Evolutionary conservation across 805 yeast species (phyloP).

Genomic region (Kodamaea restingae): DNA sequence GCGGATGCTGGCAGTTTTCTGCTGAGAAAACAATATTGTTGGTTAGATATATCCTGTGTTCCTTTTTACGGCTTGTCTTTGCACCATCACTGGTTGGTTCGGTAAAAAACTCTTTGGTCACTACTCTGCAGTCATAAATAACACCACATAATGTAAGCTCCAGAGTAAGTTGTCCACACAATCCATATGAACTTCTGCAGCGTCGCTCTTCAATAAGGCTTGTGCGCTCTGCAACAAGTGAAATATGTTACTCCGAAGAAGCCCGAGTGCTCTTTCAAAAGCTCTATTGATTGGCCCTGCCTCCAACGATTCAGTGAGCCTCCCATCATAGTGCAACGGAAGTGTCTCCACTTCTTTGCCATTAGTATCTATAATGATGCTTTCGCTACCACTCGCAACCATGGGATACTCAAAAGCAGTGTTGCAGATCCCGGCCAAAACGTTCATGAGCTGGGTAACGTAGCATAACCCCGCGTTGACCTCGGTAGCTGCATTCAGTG

Average conservation of each 20-base stretch:
- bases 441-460: constrained; percentile 25
- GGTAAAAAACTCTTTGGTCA: no score
- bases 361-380: constrained; percentile 23
- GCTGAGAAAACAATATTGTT: no score
- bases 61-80: no score
- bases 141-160: constrained; percentile 34
- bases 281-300: constrained; percentile 16
- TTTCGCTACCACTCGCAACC: constrained; percentile 17
- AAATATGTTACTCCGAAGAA: constrained; percentile 30
- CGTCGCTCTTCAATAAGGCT: constrained; percentile 9
- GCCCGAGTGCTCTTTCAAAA: constrained; percentile 31
- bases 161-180: constrained; percentile 39
- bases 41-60: background rate
- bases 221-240: constrained; percentile 20
- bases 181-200: constrained; percentile 31
- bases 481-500: constrained; percentile 14
- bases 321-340: constrained; percentile 28
- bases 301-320: constrained; percentile 15
- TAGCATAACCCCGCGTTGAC: constrained; percentile 32
- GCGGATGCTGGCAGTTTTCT: no score
- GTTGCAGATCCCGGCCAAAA: constrained; percentile 24
- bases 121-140: constrained; percentile 28
- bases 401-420: constrained; percentile 28
- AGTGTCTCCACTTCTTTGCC: constrained; percentile 9
- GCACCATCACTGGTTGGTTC: no score